Evolutionary conservation across 202 grass and related monocot species (phyloP).

Genomic region (Zizania palustris): DNA sequence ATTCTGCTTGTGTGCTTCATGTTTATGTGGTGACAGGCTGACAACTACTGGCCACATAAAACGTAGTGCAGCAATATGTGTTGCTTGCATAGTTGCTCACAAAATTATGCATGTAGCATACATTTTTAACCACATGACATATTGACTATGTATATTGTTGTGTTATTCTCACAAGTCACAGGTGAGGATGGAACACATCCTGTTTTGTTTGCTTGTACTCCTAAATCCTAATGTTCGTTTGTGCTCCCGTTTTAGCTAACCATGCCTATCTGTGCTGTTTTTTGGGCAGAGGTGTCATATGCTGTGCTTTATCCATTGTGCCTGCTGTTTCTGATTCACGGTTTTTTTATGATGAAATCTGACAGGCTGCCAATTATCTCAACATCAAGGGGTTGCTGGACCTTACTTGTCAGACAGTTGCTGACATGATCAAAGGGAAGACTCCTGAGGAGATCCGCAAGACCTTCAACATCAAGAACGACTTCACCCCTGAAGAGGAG

Average conservation of each 20-base stretch:
- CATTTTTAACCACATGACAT: not conserved
- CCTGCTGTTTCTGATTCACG: not conserved
- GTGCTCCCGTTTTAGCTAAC: no score
- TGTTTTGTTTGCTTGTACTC: no score
- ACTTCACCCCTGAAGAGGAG: conserved; percentile 60
- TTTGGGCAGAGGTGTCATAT: no score
- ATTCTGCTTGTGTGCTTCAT: not conserved
- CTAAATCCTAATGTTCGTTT: no score
- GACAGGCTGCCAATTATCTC: conserved; percentile 44
- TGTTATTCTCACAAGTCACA: no score
- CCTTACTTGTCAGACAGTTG: conserved; percentile 39
- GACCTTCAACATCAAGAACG: conserved; percentile 56
- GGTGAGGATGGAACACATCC: no score
- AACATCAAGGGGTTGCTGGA: conserved; percentile 47
- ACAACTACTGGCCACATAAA: not conserved
- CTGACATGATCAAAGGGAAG: conserved; percentile 64
- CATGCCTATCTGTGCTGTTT: no score
- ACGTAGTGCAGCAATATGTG: not conserved
- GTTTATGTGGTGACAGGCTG: not conserved
- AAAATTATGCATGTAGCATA: not conserved
- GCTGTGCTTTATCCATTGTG: not conserved
- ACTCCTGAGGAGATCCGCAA: conserved; percentile 64
- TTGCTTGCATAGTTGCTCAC: not conserved
- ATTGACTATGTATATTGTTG: no score
- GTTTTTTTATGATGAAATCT: not conserved